Base-by-base conservation (phyloP, 768 basidiomycete genomes). In the Paxillus rubicundulus region DNA sequence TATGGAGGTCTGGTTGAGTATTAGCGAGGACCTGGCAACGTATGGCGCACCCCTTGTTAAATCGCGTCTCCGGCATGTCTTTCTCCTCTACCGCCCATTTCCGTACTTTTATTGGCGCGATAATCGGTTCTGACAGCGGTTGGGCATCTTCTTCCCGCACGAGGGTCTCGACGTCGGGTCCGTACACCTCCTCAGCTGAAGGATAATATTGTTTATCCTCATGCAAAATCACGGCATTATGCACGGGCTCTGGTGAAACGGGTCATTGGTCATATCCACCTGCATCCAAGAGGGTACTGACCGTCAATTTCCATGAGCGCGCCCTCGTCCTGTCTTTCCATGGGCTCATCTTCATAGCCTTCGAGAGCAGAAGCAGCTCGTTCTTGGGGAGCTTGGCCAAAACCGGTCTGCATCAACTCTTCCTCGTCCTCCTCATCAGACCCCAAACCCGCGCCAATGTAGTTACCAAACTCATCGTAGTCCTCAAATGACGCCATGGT, bases 201-300 rank as follows among this genome's bases (percentile, higher is more conserved):
- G 93, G 91, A 68, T 99, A 99, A 70, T 99, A 98, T 70, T 93
- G 90, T 71, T 99, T 99, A 73, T 99, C 90, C 68, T 98, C 97
- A 62, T 98, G 96, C 41, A 98, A 77, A 40, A 98, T 70, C 17
- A 93, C 87, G 45, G 90, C 90, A 54, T 86, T 90, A 58, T 89
- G 87, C 30, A 78, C 71, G 38, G 90, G 88, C 61, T 87, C 91
- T 90, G 61, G 55, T 47, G 45, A 51, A 59, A 16, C 43, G 47
- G n/a, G 39, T 42, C 24, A 49, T 47, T 40, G 20, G 38, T 54
- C 24, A 53, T 41, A 41, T 18, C 18, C 36, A 49, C 16, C 21
- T 41, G 14, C 38, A 20, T 51, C 9, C 34, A 14, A 14, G 32
- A 37, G 24, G 45, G 10, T 24, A 70, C 77, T 58, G 53, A 91